Conservation (phyloP, 495 filamentous ascomycete genomes). For the Xylaria acuta region DNA sequence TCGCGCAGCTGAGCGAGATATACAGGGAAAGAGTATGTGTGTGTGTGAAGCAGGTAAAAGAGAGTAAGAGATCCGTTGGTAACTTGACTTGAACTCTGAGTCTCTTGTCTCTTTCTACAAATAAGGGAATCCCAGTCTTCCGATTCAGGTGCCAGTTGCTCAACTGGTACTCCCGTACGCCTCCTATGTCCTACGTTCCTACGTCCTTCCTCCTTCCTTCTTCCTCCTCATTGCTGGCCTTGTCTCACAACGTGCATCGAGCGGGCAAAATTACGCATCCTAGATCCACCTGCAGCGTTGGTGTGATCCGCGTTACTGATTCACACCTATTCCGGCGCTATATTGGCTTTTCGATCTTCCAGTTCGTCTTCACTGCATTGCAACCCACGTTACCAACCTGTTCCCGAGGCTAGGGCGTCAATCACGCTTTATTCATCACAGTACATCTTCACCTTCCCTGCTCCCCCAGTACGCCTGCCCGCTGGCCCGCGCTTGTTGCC, state of each 20-base stretch:
- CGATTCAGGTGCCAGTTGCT: background rate
- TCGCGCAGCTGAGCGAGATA: background rate
- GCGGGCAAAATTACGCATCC: conserved; percentile 22
- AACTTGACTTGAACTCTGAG: background rate
- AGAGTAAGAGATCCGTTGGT: background rate
- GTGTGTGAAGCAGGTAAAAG: background rate
- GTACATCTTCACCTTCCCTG: conserved; percentile 13
- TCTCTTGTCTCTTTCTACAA: background rate
- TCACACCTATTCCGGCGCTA: conserved; percentile 18
- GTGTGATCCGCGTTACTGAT: conserved; percentile 29
- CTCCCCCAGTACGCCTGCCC: background rate
- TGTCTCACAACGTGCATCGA: conserved; percentile 29
- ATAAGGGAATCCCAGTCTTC: conserved; percentile 3
- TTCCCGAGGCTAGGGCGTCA: conserved; percentile 2
- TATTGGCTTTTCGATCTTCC: conserved; percentile 13
- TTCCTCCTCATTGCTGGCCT: conserved; percentile 19
- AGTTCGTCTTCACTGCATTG: conserved; percentile 16
- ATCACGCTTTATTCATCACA: conserved; percentile 14
- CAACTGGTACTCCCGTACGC: background rate
- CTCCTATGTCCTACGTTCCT: conserved; percentile 4
- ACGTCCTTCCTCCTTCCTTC: conserved; percentile 22
- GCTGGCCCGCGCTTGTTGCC: conserved; percentile 24
- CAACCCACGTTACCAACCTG: conserved; percentile 2
- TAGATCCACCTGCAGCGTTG: conserved; percentile 26
- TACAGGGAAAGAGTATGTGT: background rate